Percentiles rank a stretch among this genome's conserved stretches.
These are phyloP conservation scores for Ogataea wickerhamii DNA, from an alignment of 805 yeast genomes.

Conservation along the genomic window DNA sequence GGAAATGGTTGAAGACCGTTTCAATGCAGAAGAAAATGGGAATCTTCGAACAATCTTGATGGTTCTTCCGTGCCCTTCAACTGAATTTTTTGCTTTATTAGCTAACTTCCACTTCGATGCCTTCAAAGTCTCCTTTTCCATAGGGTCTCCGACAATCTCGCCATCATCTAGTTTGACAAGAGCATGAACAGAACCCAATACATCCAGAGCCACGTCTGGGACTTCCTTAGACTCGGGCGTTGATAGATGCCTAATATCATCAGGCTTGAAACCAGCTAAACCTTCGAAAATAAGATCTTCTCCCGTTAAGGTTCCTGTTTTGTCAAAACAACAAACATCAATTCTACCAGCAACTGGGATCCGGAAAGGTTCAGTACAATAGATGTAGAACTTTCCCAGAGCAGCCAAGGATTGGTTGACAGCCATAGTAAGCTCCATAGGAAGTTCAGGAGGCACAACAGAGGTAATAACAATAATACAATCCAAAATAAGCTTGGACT, in stretches of 20 bases:
- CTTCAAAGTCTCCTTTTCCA: slow-evolving; percentile 94
- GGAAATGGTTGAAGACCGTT: slow-evolving; percentile 89
- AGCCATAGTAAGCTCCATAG: slow-evolving; percentile 98
- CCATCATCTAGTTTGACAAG: slow-evolving; percentile 93
- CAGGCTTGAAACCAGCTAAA: slow-evolving; percentile 69
- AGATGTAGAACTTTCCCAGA: slow-evolving; percentile 79
- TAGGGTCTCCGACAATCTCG: slow-evolving; percentile 97
- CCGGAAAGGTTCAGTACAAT: slow-evolving; percentile 98
- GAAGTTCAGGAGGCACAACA: slow-evolving; percentile 98
- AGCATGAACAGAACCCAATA: slow-evolving; percentile 95
- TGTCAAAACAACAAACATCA: slow-evolving; percentile 97
- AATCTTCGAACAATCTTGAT: slow-evolving; percentile 84
- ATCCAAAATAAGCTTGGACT: slow-evolving; percentile 88
- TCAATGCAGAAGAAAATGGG: slow-evolving; percentile 94
- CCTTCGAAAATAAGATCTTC: slow-evolving; percentile 97
- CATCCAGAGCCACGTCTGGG: slow-evolving; percentile 63
- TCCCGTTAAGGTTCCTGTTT: slow-evolving; percentile 96
- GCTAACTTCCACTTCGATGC: slow-evolving; percentile 85
- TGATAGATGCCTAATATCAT: slow-evolving; percentile 52
- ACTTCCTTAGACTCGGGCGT: slow-evolving; percentile 51
- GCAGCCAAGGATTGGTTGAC: slow-evolving; percentile 90
- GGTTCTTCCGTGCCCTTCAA: slow-evolving; percentile 41
- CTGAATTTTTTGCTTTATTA: slow-evolving; percentile 57
- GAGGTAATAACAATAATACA: slow-evolving; percentile 95
- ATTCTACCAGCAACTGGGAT: slow-evolving; percentile 97